These are phyloP conservation scores for Lophium mytilinum DNA, from an alignment of 495 filamentous ascomycete genomes.

Conservation along the genomic window DNA sequence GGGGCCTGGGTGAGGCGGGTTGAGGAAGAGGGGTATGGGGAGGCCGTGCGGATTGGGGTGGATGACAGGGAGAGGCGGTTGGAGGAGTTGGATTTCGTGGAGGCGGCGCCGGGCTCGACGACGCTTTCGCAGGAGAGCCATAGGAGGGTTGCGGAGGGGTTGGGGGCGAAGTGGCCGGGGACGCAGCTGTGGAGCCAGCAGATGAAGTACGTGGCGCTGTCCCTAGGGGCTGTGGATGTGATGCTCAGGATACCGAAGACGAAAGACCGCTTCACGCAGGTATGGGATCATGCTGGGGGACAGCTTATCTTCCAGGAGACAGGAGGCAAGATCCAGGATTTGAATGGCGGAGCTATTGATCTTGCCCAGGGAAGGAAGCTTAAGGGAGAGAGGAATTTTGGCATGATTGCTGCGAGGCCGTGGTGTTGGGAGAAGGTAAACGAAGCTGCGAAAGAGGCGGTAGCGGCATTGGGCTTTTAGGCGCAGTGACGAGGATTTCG, in stretches of 20 bases:
- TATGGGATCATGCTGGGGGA: constrained; percentile 67
- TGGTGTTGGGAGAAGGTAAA: constrained; percentile 4
- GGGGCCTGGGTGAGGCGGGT: constrained; percentile 49
- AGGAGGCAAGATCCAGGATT: constrained; percentile 55
- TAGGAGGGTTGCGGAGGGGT: constrained; percentile 39
- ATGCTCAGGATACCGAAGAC: constrained; percentile 52
- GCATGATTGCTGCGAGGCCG: constrained; percentile 14
- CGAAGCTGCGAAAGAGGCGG: constrained; percentile 8
- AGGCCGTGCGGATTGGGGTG: constrained; percentile 33
- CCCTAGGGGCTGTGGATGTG: constrained; percentile 51
- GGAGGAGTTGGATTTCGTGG: constrained; percentile 42
- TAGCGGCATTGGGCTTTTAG: not conserved
- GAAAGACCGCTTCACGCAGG: constrained; percentile 24
- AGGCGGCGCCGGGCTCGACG: constrained; percentile 32
- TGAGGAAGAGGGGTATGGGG: constrained; percentile 30
- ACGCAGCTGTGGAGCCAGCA: constrained; percentile 57
- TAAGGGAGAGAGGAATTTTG: constrained; percentile 11
- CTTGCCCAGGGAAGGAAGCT: constrained; percentile 26
- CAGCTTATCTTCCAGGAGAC: constrained; percentile 60
- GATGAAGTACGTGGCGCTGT: constrained; percentile 55
- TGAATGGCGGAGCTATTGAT: constrained; percentile 40
- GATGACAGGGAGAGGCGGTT: constrained; percentile 19
- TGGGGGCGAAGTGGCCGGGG: constrained; percentile 43
- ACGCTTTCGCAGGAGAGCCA: constrained; percentile 40
- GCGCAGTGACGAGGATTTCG: not conserved